phyloP scores from a whole-genome alignment of 169 alveolate species.

The Plasmodium yoelii region DNA sequence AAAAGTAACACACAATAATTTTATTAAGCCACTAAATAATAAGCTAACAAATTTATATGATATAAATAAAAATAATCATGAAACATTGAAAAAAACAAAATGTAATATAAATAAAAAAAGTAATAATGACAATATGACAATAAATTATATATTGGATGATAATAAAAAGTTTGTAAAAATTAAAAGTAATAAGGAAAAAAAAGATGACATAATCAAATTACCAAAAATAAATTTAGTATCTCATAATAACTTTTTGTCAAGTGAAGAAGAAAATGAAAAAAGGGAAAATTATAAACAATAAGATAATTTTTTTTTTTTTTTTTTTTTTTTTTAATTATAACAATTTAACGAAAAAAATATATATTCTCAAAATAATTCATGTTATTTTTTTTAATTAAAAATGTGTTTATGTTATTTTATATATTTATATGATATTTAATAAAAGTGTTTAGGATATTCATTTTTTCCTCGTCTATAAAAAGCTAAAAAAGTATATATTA shows the following conservation, averaged over 20 bases:
- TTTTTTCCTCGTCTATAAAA: too few relatives aligned
- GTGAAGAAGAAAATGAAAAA: constrained; percentile 4
- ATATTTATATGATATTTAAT: too few relatives aligned
- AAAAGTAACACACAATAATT: background rate
- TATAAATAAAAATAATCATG: background rate
- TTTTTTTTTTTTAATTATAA: too few relatives aligned
- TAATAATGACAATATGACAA: background rate
- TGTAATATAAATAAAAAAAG: background rate
- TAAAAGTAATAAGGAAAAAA: constrained; percentile 21
- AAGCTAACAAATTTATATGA: background rate
- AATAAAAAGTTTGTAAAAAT: constrained; percentile 42
- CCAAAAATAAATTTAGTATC: constrained; percentile 41
- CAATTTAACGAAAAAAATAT: too few relatives aligned
- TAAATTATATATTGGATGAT: constrained; percentile 26
- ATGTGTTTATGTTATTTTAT: too few relatives aligned
- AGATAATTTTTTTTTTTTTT: too few relatives aligned
- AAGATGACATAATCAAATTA: constrained; percentile 20
- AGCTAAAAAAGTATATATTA: too few relatives aligned
- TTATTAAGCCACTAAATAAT: too few relatives aligned
- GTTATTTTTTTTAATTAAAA: too few relatives aligned
- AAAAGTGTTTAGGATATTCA: too few relatives aligned
- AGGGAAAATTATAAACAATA: background rate
- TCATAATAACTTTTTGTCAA: constrained; percentile 7
- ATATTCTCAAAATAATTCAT: too few relatives aligned
- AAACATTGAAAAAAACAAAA: constrained; percentile 4